Conservation (phyloP, 2,329 filamentous ascomycete species). For the Proliferodiscus dingleyae region DNA sequence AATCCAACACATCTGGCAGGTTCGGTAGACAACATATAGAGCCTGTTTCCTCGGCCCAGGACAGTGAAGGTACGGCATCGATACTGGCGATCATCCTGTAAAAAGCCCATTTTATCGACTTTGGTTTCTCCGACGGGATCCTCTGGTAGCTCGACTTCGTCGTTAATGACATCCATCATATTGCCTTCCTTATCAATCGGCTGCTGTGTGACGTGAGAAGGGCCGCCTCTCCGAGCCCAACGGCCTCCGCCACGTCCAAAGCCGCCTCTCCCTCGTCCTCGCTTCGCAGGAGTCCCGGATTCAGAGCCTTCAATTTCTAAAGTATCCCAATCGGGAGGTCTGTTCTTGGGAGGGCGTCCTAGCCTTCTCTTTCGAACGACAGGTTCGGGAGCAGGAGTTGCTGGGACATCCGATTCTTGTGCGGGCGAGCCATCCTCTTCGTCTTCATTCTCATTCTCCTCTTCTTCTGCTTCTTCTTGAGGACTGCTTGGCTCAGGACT, state of each 20-base stretch:
- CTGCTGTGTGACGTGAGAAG: conserved; percentile 74
- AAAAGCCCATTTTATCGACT: conserved; percentile 82
- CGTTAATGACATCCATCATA: conserved; percentile 81
- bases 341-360: conserved; percentile 83
- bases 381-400: conserved; percentile 38
- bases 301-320: conserved; percentile 47
- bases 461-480: conserved; percentile 31
- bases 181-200: conserved; percentile 93
- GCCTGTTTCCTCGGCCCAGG: conserved; percentile 70
- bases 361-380: conserved; percentile 68
- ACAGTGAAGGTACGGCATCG: conserved; percentile 94
- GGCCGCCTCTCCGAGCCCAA: conserved; percentile 63
- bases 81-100: conserved; percentile 83
- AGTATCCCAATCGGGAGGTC: conserved; percentile 71
- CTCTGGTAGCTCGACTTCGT: conserved; percentile 84
- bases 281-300: conserved; percentile 43
- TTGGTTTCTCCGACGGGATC: conserved; percentile 88
- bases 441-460: conserved; percentile 44
- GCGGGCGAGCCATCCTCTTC: conserved; percentile 39
- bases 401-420: conserved; percentile 43
- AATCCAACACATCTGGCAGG: conserved; percentile 95
- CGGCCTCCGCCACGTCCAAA: conserved; percentile 52
- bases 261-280: conserved; percentile 60
- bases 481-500: conserved; percentile 26
- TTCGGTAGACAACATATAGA: conserved; percentile 98